Base-by-base conservation (phyloP, 2,329 filamentous ascomycete species). In the Hypoxylon sp. region DNA sequence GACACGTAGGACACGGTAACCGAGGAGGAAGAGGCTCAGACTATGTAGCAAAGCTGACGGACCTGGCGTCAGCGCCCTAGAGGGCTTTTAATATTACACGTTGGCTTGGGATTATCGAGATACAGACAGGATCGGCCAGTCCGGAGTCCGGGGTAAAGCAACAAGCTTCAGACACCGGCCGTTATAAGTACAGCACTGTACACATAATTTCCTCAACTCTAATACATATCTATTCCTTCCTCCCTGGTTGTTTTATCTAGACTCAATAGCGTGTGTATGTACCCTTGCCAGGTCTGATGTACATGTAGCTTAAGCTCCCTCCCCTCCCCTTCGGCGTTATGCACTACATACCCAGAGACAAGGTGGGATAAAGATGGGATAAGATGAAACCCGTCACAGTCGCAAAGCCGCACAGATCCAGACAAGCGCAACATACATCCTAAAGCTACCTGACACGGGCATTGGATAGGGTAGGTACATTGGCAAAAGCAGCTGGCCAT, bases 91-190 rank as follows among this genome's bases (percentile, higher is more conserved):
- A 63, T 42, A 67, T 62, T 57, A 50, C 24, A 37, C 52, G 15
- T 10, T 39, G 21, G 29, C 7, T 52, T 37, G 50, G 59, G 31
- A 51, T 35, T 56, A 58, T 65, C 60, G 17, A 67, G 47, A 52
- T 39, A 50, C 15, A 31, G 35, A 48, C 44, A 60, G 53, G 62
- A 65, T 68, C 64, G 61, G 60, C 60, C 54, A 58, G 58, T 68
- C 68, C 68, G 68, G 65, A 70, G 68, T 70, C 68, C 68, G 68
- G 67, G 65, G 62, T 69, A 69, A 60, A 53, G 51, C 17, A 44
- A 42, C 50, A 55, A 31, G 24, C 31, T 19, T 60, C 47, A 60
- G 47, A 32, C 47, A 24, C n/a, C 48, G 15, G 19, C 10, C 10
- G 39, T 44, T 21, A 17, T 44, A 42, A 7, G n/a, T 42, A 27